These are phyloP conservation scores for Penicillium corylophilum DNA, from an alignment of 2,329 filamentous ascomycete species.

Conservation along the genomic window DNA sequence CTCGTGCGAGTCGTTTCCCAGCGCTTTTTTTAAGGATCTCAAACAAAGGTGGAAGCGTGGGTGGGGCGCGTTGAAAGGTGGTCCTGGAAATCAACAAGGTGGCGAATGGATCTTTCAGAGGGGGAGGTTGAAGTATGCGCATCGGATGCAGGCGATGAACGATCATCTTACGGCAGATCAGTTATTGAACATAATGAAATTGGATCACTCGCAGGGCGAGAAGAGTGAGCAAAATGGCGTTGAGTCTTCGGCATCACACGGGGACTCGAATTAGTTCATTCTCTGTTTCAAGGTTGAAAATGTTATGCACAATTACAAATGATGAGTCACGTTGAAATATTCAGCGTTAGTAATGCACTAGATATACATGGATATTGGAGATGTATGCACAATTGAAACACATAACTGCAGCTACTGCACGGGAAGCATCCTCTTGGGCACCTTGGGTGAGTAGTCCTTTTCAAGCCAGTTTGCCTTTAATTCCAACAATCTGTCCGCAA, in stretches of 20 bases:
- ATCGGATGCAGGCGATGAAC: conserved; percentile 17
- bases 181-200: conserved; percentile 12
- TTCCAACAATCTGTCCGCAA: conserved; percentile 8
- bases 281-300: background rate
- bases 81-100: conserved; percentile 13
- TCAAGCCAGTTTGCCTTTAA: conserved; percentile 26
- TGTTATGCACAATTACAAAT: background rate
- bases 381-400: background rate
- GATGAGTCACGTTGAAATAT: background rate
- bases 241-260: background rate
- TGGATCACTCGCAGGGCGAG: background rate
- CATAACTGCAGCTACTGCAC: conserved; percentile 13
- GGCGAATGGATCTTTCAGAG: conserved; percentile 22
- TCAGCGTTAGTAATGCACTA: background rate
- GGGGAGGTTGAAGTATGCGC: conserved; percentile 16
- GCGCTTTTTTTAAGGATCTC: conserved; percentile 6
- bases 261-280: background rate
- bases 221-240: background rate
- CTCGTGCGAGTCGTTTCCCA: conserved; percentile 7
- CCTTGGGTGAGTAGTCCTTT: conserved; percentile 10
- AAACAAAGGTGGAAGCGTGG: conserved; percentile 17
- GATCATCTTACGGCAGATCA: conserved; percentile 20
- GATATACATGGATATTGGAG: background rate
- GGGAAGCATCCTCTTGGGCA: conserved; percentile 22
- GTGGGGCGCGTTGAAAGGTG: conserved; percentile 6